Evolutionary conservation across 305 asterid genomes (phyloP), one percentile per base, ranked within the genome.

Genomic region (Fraxinus floribunda): DNA sequence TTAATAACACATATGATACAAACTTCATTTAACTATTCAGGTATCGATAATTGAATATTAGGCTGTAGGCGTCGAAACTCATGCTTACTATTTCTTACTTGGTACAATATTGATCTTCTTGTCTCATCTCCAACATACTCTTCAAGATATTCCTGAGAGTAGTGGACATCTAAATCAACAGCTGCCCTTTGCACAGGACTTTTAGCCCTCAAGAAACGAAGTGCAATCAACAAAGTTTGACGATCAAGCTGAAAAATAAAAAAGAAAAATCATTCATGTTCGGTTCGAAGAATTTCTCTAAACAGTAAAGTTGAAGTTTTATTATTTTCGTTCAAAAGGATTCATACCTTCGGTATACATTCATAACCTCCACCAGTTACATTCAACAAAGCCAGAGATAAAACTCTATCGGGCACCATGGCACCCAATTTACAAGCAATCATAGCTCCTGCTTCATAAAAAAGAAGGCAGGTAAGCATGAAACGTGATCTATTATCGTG

Each of bases 341-440:
- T 55, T 30, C 57, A 73, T 89, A 97, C 99, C 98, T 88, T 94
- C 62, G 99, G 99, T 77, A 97, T 82, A 81, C 98, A 93, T 90
- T 97, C 97, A 84, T 91, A 93, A 84, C 99, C 99, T 85, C 99
- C 99, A 84, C 99, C 99, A 0, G 99, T 97, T 55, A 92, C 99
- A 87, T 97, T 97, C 83, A 94, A 83, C 84, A 96, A 90, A 85
- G 97, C 99, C 90, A 96, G 85, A 80, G 99, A 94, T 36, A 75
- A 86, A 83, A 97, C 77, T 85, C 98, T 88, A 73, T 87, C 85
- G 9, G 98, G 98, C 20, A 88, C 96, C 94, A 94, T 85, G 76
- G 97, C 92, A 71, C 98, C 99, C 89, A 97, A 87, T 89, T 91
- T 97, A 87, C 98, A 92, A 86, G 98, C 88, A 79, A 97, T 90